A percentile compares a stretch with the other conserved stretches of the same genome.
Evolutionary conservation across 768 basidiomycete species (phyloP).

Genomic region (Lenzites betulinus): DNA sequence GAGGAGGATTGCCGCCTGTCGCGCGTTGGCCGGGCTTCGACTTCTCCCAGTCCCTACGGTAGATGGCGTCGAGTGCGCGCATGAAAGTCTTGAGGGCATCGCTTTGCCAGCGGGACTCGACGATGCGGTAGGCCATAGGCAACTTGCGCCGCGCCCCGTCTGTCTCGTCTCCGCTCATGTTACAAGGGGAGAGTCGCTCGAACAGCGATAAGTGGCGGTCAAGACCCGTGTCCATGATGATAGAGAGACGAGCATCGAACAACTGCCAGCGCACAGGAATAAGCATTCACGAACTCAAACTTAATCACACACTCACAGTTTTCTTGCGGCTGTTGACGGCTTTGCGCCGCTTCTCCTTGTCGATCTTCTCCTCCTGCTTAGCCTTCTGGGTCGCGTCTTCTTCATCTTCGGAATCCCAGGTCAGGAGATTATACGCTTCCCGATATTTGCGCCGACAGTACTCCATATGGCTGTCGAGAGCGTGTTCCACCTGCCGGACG

Average conservation of each 20-base stretch:
- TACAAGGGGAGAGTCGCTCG: background rate
- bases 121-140: background rate
- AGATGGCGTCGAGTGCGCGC: conserved; percentile 1
- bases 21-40: background rate
- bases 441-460: conserved; percentile 8
- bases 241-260: background rate
- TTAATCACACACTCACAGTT: background rate
- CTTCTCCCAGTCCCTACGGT: background rate
- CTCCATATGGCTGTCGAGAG: conserved; percentile 6
- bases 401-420: background rate
- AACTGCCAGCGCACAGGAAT: background rate
- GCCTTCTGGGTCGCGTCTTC: background rate
- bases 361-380: background rate
- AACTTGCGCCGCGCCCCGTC: background rate
- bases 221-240: background rate
- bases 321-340: background rate
- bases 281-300: background rate
- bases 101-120: conserved; percentile 11
- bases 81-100: background rate
- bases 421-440: background rate
- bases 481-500: background rate
- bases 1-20: background rate
- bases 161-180: conserved; percentile 15
- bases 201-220: background rate
- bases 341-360: background rate